Base-by-base conservation (phyloP, 768 basidiomycete species). In the Hemileccinum rubropunctum region DNA sequence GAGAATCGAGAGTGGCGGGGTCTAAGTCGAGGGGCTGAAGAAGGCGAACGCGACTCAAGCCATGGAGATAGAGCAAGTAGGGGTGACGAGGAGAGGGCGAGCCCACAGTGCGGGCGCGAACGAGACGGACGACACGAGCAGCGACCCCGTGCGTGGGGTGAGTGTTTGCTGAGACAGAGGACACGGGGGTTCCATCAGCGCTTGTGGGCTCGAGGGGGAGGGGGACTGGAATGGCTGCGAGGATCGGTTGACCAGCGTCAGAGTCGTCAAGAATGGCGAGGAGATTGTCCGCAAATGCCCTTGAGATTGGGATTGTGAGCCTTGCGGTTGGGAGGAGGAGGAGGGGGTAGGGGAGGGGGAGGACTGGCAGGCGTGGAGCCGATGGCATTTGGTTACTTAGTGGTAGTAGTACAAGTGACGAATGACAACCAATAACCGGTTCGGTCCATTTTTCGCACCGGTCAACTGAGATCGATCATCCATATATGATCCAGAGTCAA, bases 291-390 rank as follows among this genome's bases (percentile, higher is more conserved):
- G 84, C 88, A 32, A 84, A 74, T 20, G 76, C 56, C 17, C 74
- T 75, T 15, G 81, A 73, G 18, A 95, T 76, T 0, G 86, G 82
- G 51, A 92, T 67, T 0, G 87, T 83, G 38, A 88, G 72, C 13
- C 83, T 73, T 0, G 86, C 81, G 8, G 81, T 82, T 0, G 92
- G 92, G 12, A 91, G 79, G 33, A 94, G 80, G 50, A 94, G 70
- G 39, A 81, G 71, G 0, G 92, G 92, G 54, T 85, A 74, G 0
- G 81, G 76, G 26, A 95, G 80, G 6, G 80, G 75, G 41, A 95
- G 74, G 26, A 92, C 71, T 4, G 85, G 83, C 6, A 94, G 76
- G 51, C 77, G 80, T 4, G 78, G 15, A 27, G 55, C 20, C 26
- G 57, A 42, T 38, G 54, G 42, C 66, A 68, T 66, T 39, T 44